Base-by-base conservation (phyloP, 441 rosid genomes). In the Macaranga tanarius region DNA sequence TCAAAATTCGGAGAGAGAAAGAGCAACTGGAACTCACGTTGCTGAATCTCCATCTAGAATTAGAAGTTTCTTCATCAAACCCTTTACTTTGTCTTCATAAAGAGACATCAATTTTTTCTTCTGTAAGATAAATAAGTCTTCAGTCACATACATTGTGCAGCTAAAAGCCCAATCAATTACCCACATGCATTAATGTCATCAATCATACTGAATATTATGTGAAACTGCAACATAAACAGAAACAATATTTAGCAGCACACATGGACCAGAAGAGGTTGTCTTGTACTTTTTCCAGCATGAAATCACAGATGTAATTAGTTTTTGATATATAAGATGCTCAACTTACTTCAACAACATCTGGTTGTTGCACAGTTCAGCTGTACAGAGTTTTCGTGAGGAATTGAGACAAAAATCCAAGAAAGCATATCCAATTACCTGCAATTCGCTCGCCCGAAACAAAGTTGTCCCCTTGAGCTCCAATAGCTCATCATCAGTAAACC, bases 401-500 rank as follows among this genome's bases (percentile, higher is more conserved):
- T 34, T 2, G 3, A 19, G 10, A 40, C 22, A 25, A 7, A 71
- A 71, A 31, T n/a, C 47, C 10, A 26, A 44, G n/a, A 25, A 12
- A 70, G 6, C 16, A 56, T 71, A 50, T 67, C 25, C 10, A 62
- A 68, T 62, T 60, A 89, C 99, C 99, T 89, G 97, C 84, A 94
- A 80, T 70, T 85, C 82, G 65, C 95, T 85, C 7, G 97, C 99
- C 10, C 82, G 89, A 73, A 84, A 79, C 76, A 94, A 84, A 25
- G 93, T 76, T 15, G 97, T 90, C 31, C 97, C 99, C 73, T 83
- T 85, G 26, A 94, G 89, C 86, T 88, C 92, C 72, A 77, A 67
- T 67, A 92, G 79, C 80, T 94, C 99, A 74, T 86, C 92, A 75
- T 87, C 89, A 3, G 86, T 84, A 81, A 92, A 92, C 99, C 99